These are phyloP conservation scores for Amanita fuliginea DNA, from an alignment of 768 basidiomycete species.

Conservation along the genomic window DNA sequence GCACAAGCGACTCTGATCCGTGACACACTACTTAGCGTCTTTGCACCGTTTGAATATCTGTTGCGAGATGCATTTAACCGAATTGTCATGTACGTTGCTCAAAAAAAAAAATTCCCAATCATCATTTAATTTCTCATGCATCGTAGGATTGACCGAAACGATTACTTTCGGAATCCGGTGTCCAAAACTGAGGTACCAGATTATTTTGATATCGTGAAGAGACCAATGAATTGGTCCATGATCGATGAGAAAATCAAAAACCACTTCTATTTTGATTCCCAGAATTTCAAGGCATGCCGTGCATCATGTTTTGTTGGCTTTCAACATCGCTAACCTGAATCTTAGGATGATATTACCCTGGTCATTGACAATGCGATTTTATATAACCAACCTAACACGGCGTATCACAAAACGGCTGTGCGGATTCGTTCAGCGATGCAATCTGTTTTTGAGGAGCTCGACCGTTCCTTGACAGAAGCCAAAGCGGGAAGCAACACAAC, in stretches of 20 bases:
- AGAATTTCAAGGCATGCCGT: constrained; percentile 52
- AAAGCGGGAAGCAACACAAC: background rate
- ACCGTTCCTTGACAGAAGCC: constrained; percentile 14
- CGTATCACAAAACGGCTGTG: constrained; percentile 58
- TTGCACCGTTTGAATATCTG: constrained; percentile 56
- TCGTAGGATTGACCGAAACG: constrained; percentile 57
- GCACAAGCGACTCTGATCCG: constrained; percentile 57
- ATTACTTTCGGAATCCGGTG: constrained; percentile 78
- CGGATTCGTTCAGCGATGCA: constrained; percentile 37
- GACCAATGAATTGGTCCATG: constrained; percentile 81
- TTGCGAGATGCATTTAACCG: constrained; percentile 59
- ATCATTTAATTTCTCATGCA: background rate
- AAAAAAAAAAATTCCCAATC: background rate
- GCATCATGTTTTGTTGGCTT: background rate
- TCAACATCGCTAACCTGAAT: background rate
- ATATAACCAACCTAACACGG: constrained; percentile 74
- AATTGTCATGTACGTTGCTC: constrained; percentile 49
- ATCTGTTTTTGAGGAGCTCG: constrained; percentile 32
- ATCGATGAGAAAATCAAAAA: constrained; percentile 77
- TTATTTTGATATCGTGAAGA: constrained; percentile 78
- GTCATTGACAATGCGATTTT: constrained; percentile 78
- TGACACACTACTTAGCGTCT: constrained; percentile 43
- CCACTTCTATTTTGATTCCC: constrained; percentile 72
- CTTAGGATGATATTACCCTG: constrained; percentile 69
- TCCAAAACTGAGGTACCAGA: constrained; percentile 72